These are phyloP conservation scores for Nicotiana attenuata DNA, from an alignment of 257 asterid genomes.

Conservation along the genomic window DNA sequence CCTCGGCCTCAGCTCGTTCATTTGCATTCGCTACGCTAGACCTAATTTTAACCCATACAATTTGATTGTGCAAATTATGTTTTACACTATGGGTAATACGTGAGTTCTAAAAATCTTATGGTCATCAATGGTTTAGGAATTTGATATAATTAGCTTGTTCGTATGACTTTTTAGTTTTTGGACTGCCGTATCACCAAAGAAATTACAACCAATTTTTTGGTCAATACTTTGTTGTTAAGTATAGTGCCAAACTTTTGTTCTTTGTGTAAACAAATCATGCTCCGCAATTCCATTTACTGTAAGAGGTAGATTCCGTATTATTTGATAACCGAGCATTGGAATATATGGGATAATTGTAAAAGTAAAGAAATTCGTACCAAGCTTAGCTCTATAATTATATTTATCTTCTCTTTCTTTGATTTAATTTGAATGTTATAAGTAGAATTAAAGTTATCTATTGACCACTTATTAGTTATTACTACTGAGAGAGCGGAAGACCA, in stretches of 20 bases:
- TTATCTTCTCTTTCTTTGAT: not conserved
- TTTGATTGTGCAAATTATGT: not conserved
- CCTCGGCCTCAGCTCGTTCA: no score
- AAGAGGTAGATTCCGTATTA: not conserved
- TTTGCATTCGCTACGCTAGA: no score
- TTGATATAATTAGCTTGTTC: not conserved
- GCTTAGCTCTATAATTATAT: not conserved
- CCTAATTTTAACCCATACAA: no score
- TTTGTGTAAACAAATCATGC: not conserved
- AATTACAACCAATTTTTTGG: not conserved
- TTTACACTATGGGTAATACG: not conserved
- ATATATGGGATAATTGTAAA: not conserved
- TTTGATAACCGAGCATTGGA: not conserved
- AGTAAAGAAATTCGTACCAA: not conserved
- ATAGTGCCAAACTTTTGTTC: not conserved
- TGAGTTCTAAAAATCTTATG: not conserved
- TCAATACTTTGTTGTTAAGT: not conserved
- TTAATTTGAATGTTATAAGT: not conserved
- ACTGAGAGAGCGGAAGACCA: not conserved
- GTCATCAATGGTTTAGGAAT: not conserved
- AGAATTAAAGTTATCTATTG: not conserved
- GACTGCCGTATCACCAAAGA: not conserved
- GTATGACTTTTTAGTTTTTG: not conserved
- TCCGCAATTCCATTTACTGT: not conserved
- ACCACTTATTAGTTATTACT: no score